Base-by-base conservation (phyloP, 2,329 filamentous ascomycete genomes). In the Talaromyces sp. region DNA sequence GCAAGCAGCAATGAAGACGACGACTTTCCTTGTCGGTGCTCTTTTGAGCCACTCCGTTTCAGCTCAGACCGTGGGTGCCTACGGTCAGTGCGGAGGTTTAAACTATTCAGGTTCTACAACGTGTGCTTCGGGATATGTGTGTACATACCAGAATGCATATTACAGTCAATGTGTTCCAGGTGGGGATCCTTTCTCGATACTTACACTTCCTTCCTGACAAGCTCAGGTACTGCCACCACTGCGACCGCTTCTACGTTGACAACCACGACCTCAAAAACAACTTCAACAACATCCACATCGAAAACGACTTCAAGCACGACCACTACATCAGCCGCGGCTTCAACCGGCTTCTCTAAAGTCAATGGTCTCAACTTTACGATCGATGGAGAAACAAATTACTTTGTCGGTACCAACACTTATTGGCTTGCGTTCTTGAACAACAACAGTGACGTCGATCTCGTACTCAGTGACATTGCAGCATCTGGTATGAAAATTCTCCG, bases 351-450 rank as follows among this genome's bases (percentile, higher is more conserved):
- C 56, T 55, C 70, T 12, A 68, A 60, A 16, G 69, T 66, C 2
- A 69, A 66, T 11, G 71, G 69, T 4, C 65, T 72, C 1, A 65
- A 72, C 2, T 80, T 80, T 66, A 69, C 70, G 40, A 77, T 79
- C 57, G 72, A 78, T 61, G 75, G 76, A 33, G 67, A 72, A 61
- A 71, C 73, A 14, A 70, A 72, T 61, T 80, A 82, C 67, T 82
- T 76, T 65, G 78, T 79, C 4, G 82, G 76, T 11, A 82, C 80
- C 1, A 84, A 84, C 67, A 72, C 78, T 4, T 84, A 83, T 73
- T 84, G 82, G 81, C 78, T 83, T 33, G 75, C 76, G 0, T 83
- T 83, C 69, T 70, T 82, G 21, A 81, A 75, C 14, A 77, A 79
- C 63, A 73, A 83, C 60, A 72, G 70, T 37, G 82, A 84, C 69